phyloP scores from a whole-genome alignment of 2,329 filamentous ascomycete genomes.

The Cladophialophora bantiana region DNA sequence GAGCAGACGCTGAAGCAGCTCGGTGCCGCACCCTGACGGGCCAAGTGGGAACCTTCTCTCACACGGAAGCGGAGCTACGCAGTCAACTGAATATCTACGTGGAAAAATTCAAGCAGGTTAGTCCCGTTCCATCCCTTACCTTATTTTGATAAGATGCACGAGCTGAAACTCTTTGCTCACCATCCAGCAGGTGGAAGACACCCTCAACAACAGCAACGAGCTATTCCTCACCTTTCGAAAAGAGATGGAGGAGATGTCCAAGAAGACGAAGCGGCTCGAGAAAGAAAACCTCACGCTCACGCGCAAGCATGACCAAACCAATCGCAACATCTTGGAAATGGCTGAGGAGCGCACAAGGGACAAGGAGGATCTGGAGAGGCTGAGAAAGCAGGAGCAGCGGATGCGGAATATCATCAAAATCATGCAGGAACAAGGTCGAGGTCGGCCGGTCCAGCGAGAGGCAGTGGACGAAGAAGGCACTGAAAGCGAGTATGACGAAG shows the following conservation, averaged over 20 bases:
- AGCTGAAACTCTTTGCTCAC: constrained; percentile 39
- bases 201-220: constrained; percentile 97
- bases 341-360: constrained; percentile 85
- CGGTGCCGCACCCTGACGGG: constrained; percentile 85
- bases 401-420: constrained; percentile 93
- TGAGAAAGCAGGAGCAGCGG: constrained; percentile 85
- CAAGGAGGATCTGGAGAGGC: constrained; percentile 77
- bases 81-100: constrained; percentile 98
- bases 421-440: constrained; percentile 93
- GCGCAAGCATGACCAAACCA: constrained; percentile 90
- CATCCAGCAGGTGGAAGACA: constrained; percentile 86
- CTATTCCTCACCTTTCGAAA: constrained; percentile 95
- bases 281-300: constrained; percentile 93
- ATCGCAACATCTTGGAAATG: constrained; percentile 96
- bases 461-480: constrained; percentile 61
- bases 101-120: constrained; percentile 99
- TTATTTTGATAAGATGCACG: constrained; percentile 38
- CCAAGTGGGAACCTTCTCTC: constrained; percentile 93
- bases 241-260: constrained; percentile 99
- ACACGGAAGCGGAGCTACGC: constrained; percentile 90
- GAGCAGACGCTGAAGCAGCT: constrained; percentile 78
- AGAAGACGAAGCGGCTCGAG: constrained; percentile 95
- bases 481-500: constrained; percentile 61
- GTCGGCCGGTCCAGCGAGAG: constrained; percentile 63
- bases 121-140: constrained; percentile 44